phyloP scores from a whole-genome alignment of 495 filamentous ascomycete genomes.

The Penicillium coffeae region DNA sequence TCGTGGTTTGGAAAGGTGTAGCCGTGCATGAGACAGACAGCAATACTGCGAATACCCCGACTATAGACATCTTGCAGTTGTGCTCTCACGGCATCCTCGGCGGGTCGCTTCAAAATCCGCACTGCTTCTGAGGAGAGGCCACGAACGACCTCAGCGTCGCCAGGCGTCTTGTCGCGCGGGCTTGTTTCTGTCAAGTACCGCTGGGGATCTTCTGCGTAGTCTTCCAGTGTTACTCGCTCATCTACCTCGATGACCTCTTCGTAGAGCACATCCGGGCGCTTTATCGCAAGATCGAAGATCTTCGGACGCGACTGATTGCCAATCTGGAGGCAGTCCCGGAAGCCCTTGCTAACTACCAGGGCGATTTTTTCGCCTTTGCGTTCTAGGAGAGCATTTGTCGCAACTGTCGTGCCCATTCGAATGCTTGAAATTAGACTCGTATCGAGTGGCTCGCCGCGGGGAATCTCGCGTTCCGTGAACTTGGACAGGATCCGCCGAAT shows the following conservation, averaged over 20 bases:
- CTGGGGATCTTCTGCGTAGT: slow-evolving; percentile 31
- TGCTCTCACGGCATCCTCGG: slow-evolving; percentile 18
- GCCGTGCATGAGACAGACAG: slow-evolving; percentile 45
- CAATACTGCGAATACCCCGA: slow-evolving; percentile 39
- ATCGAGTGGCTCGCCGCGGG: slow-evolving; percentile 73
- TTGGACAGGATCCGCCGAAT: slow-evolving; percentile 76
- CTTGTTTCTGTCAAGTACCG: slow-evolving; percentile 10
- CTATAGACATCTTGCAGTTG: slow-evolving; percentile 34
- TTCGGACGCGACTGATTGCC: slow-evolving; percentile 73
- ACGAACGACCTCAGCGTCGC: slow-evolving; percentile 14
- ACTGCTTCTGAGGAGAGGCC: slow-evolving; percentile 36
- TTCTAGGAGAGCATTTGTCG: slow-evolving; percentile 81
- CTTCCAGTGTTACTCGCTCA: slow-evolving; percentile 80
- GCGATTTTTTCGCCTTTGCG: slow-evolving; percentile 85
- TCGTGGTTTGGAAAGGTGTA: slow-evolving; percentile 48
- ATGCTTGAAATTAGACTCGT: slow-evolving; percentile 73
- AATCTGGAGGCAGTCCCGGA: slow-evolving; percentile 79
- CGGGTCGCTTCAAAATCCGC: slow-evolving; percentile 33
- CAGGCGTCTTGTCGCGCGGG: neutral
- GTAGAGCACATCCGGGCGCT: slow-evolving; percentile 71
- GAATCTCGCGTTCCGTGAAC: slow-evolving; percentile 66
- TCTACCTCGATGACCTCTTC: slow-evolving; percentile 65
- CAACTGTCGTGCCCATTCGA: slow-evolving; percentile 82
- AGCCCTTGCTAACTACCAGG: slow-evolving; percentile 80
- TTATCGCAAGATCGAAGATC: slow-evolving; percentile 70